phyloP scores from a whole-genome alignment of 805 yeast species.

The Monosporozyma yasuniensis region DNA sequence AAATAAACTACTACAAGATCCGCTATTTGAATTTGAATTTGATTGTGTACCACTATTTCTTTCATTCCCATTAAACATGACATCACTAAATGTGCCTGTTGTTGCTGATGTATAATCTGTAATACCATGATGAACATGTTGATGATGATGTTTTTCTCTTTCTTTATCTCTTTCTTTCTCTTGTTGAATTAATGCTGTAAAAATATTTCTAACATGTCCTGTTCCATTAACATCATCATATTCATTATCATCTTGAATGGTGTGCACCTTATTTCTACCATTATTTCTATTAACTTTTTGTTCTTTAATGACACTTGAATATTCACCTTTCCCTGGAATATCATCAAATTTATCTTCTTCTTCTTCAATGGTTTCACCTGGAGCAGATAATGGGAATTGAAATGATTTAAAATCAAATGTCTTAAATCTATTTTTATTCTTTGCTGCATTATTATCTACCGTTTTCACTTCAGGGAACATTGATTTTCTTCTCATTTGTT shows the following conservation, averaged over 20 bases:
- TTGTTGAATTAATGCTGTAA: constrained; percentile 4
- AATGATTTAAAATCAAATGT: constrained; percentile 1
- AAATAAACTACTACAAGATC: background rate
- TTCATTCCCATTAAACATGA: constrained; percentile 14
- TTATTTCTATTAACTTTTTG: constrained; percentile 1
- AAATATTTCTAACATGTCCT: constrained; percentile 1
- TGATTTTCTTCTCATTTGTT: background rate
- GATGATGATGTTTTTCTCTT: constrained; percentile 1
- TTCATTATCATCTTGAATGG: constrained; percentile 2
- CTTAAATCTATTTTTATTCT: background rate
- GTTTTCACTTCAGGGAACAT: background rate
- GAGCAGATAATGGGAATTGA: background rate
- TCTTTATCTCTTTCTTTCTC: constrained; percentile 1
- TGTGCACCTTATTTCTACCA: constrained; percentile 1
- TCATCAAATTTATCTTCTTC: background rate
- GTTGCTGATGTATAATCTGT: constrained; percentile 23
- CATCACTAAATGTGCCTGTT: constrained; percentile 23
- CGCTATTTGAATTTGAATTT: background rate
- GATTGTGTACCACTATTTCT: background rate
- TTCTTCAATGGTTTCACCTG: background rate
- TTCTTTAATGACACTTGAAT: background rate
- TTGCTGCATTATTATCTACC: background rate
- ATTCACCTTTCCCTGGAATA: background rate
- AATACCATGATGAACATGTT: constrained; percentile 4
- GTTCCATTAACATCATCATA: background rate